Percentiles rank a stretch among this genome's conserved stretches.
These are phyloP conservation scores for Cytospora chrysosperma DNA, from an alignment of 2,329 filamentous ascomycete genomes.

Conservation along the genomic window DNA sequence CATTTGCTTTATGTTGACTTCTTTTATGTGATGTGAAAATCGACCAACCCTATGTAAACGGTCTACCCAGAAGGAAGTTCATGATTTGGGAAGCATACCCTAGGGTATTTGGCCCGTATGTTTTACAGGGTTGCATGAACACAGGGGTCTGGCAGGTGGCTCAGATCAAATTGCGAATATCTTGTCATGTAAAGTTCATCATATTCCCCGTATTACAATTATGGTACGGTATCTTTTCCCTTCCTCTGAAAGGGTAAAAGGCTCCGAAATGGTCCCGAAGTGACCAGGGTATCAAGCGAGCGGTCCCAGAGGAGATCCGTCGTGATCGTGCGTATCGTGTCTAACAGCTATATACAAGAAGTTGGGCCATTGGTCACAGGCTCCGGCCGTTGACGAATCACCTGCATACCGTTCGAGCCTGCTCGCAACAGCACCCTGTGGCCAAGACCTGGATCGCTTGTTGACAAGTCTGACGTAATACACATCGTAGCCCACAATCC, in stretches of 20 bases:
- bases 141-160: neutral
- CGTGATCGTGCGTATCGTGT: neutral
- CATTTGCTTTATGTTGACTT: too few relatives aligned
- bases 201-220: constrained; percentile 12
- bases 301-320: neutral
- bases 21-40: too few relatives aligned
- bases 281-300: neutral
- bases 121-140: neutral
- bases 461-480: neutral
- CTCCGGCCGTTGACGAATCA: neutral
- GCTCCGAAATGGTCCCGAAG: neutral
- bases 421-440: neutral
- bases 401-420: neutral
- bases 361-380: neutral
- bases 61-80: neutral
- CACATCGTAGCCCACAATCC: neutral
- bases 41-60: too few relatives aligned
- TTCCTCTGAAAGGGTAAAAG: neutral
- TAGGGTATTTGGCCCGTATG: neutral
- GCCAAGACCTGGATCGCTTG: neutral
- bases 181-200: neutral
- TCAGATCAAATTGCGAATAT: neutral
- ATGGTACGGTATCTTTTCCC: constrained; percentile 7
- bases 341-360: neutral
- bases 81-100: neutral